Conservation (phyloP, 345 rosid genomes). For the Dipteronia sinensis region DNA sequence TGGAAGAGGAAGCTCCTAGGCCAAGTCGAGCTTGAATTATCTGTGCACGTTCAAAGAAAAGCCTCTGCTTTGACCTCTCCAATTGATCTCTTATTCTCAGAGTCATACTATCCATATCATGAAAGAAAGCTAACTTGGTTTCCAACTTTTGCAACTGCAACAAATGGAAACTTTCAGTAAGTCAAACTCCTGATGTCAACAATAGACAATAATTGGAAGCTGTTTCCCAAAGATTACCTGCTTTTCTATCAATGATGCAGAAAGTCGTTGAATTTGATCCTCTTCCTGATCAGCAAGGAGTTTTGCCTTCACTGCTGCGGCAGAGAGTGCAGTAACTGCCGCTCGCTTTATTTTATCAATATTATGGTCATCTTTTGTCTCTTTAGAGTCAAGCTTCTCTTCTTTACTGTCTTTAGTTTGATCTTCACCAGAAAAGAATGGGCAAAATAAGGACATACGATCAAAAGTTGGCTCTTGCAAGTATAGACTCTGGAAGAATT, state of each 20-base stretch:
- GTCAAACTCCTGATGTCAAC: conserved; percentile 6
- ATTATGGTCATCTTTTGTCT: conserved; percentile 45
- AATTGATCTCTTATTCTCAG: conserved; percentile 80
- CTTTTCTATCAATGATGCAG: conserved; percentile 72
- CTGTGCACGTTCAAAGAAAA: conserved; percentile 88
- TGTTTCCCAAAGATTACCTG: conserved; percentile 52
- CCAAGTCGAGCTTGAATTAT: conserved; percentile 93
- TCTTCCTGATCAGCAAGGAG: conserved; percentile 83
- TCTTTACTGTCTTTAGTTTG: conserved; percentile 35
- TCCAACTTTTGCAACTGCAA: conserved; percentile 89
- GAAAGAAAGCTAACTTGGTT: conserved; percentile 75
- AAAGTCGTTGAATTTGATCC: conserved; percentile 77
- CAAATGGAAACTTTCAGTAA: conserved; percentile 9
- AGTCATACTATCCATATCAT: conserved; percentile 70
- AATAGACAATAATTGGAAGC: neutral
- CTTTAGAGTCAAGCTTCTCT: conserved; percentile 44
- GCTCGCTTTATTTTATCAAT: conserved; percentile 74
- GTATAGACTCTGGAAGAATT: neutral
- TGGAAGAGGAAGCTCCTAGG: conserved; percentile 59
- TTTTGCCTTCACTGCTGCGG: conserved; percentile 97
- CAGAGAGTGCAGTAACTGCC: conserved; percentile 79
- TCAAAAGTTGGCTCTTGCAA: neutral
- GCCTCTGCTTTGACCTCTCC: conserved; percentile 88
- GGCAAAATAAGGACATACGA: conserved; percentile 6
- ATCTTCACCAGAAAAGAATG: conserved; percentile 33